phyloP scores from a whole-genome alignment of 192 early-diverging fungal species.

The Coemansia sp. region DNA sequence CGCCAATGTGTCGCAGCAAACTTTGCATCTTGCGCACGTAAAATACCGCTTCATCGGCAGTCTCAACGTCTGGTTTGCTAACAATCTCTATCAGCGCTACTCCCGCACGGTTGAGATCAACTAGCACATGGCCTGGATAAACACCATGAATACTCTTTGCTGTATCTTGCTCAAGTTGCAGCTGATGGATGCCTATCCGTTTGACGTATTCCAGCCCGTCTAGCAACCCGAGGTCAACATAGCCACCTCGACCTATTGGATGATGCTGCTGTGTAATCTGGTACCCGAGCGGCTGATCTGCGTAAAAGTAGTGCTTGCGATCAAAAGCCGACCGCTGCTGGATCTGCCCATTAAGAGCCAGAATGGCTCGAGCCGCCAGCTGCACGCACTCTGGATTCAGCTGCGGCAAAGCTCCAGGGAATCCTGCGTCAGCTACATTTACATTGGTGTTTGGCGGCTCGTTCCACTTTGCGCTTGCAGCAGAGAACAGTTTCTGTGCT shows the following conservation, averaged over 20 bases:
- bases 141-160: conserved; percentile 76
- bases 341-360: conserved; percentile 68
- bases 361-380: conserved; percentile 70
- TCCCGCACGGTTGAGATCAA: conserved; percentile 88
- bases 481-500: conserved; percentile 82
- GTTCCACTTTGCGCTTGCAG: conserved; percentile 43
- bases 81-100: conserved; percentile 90
- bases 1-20: conserved; percentile 67
- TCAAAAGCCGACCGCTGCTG: conserved; percentile 75
- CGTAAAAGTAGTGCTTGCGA: conserved; percentile 96
- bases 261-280: conserved; percentile 90
- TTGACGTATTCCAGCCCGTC: conserved; percentile 61
- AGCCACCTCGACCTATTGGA: conserved; percentile 77
- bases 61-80: conserved; percentile 81
- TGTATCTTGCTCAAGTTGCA: conserved; percentile 94
- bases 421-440: conserved; percentile 74
- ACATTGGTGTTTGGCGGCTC: conserved; percentile 75
- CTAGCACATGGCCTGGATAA: conserved; percentile 58
- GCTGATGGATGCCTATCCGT: conserved; percentile 70
- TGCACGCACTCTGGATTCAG: conserved; percentile 74
- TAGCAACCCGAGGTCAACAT: conserved; percentile 54
- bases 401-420: conserved; percentile 81
- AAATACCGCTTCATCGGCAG: conserved; percentile 69
- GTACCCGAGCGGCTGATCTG: conserved; percentile 88
- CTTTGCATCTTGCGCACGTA: conserved; percentile 78